Evolutionary conservation across 1,284 basidiomycete species (phyloP).

Genomic region (Dichomitus squalens): DNA sequence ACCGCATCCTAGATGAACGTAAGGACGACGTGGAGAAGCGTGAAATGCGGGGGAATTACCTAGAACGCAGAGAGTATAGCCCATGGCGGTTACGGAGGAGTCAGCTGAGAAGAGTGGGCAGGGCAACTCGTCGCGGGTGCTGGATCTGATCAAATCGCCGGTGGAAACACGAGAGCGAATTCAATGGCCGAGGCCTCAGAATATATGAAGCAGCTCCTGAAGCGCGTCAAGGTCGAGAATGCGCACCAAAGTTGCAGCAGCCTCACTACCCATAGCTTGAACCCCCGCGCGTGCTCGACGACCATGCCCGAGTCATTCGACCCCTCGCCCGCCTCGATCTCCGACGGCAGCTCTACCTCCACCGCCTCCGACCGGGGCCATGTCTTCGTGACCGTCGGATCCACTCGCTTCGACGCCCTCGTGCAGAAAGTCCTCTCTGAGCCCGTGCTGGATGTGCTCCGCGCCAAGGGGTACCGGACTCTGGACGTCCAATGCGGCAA

Average conservation of each 20-base stretch:
- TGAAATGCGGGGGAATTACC: constrained; percentile 36
- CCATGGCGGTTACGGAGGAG: constrained; percentile 42
- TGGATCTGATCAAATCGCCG: constrained; percentile 13
- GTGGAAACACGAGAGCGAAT: constrained; percentile 4
- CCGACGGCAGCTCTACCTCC: constrained; percentile 12
- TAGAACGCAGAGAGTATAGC: constrained; percentile 64
- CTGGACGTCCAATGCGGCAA: constrained; percentile 81
- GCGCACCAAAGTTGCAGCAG: not conserved
- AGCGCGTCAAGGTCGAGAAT: constrained; percentile 8
- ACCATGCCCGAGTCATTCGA: constrained; percentile 18
- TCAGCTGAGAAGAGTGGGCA: constrained; percentile 14
- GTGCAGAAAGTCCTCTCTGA: constrained; percentile 64
- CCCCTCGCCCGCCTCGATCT: constrained; percentile 10
- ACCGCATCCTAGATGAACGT: constrained; percentile 77
- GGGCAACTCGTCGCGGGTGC: constrained; percentile 8
- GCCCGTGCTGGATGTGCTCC: constrained; percentile 56
- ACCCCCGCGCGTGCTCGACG: not conserved
- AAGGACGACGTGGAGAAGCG: constrained; percentile 8
- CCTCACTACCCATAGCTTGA: not conserved
- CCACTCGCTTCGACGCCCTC: constrained; percentile 84
- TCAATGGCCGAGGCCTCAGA: not conserved
- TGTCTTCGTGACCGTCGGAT: constrained; percentile 87
- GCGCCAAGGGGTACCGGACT: constrained; percentile 52
- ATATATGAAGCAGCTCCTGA: not conserved
- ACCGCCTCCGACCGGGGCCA: constrained; percentile 44